These are phyloP conservation scores for Aureobasidium sp. DNA, from an alignment of 2,329 filamentous ascomycete species.

Conservation along the genomic window DNA sequence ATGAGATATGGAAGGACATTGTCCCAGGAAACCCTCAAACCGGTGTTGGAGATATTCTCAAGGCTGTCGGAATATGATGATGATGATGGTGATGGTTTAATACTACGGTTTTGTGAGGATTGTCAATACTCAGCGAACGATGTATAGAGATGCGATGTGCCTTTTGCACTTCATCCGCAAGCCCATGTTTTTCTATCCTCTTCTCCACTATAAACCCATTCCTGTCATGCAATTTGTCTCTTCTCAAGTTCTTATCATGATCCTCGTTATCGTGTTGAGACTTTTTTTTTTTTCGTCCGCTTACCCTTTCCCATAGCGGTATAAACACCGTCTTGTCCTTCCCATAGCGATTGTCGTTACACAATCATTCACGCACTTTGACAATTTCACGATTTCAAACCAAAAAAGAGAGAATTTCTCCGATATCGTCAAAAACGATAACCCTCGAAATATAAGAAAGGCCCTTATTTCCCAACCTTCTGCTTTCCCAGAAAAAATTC, in stretches of 20 bases:
- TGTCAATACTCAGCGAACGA: too few relatives aligned
- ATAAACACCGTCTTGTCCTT: constrained; percentile 8
- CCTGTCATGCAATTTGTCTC: too few relatives aligned
- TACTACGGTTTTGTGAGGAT: too few relatives aligned
- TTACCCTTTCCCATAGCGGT: constrained; percentile 8
- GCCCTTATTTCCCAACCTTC: too few relatives aligned
- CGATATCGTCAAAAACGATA: neutral
- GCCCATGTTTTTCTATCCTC: too few relatives aligned
- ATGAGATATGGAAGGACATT: constrained; percentile 19
- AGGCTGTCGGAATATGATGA: constrained; percentile 24
- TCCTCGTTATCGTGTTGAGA: too few relatives aligned
- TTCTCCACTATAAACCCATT: too few relatives aligned
- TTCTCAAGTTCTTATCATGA: too few relatives aligned
- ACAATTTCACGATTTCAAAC: neutral
- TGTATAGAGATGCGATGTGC: too few relatives aligned
- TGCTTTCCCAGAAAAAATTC: neutral
- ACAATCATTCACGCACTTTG: neutral
- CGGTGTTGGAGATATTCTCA: constrained; percentile 60
- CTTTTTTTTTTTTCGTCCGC: neutral
- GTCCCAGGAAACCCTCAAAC: constrained; percentile 58
- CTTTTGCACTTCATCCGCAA: too few relatives aligned
- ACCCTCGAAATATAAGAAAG: neutral
- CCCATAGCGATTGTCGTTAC: constrained; percentile 11
- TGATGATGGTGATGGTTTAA: too few relatives aligned
- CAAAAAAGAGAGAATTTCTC: neutral